Evolutionary conservation across 225 moss, liverwort and hornwort genomes (phyloP).

Genomic region (Asterella californica): DNA sequence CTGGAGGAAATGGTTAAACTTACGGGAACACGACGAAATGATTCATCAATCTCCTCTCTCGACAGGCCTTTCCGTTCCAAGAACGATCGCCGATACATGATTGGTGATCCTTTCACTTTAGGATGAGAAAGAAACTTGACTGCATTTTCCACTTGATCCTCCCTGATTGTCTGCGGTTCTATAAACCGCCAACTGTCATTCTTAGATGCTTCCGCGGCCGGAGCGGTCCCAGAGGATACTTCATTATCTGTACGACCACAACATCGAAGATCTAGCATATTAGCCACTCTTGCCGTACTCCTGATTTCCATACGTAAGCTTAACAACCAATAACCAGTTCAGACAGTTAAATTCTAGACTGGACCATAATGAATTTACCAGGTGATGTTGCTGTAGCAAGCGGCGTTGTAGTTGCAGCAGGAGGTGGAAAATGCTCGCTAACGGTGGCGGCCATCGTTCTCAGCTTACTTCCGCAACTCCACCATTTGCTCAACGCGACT

Average conservation of each 20-base stretch:
- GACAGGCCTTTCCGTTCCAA: constrained; percentile 86
- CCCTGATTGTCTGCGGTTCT: constrained; percentile 72
- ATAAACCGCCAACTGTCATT: constrained; percentile 68
- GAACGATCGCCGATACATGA: constrained; percentile 79
- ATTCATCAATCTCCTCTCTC: constrained; percentile 91
- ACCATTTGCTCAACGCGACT: constrained; percentile 10
- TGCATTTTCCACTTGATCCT: constrained; percentile 81
- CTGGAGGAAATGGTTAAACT: constrained; percentile 1
- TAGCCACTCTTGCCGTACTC: neutral
- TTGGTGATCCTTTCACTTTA: constrained; percentile 84
- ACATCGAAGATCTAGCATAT: neutral
- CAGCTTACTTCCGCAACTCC: constrained; percentile 21
- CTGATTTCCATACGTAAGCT: neutral
- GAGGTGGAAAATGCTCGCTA: constrained; percentile 20
- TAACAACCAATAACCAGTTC: neutral
- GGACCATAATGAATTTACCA: constrained; percentile 6
- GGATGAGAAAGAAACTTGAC: constrained; percentile 86
- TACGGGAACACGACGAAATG: constrained; percentile 85
- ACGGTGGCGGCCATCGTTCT: constrained; percentile 29
- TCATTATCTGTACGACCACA: neutral
- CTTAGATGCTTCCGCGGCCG: constrained; percentile 46
- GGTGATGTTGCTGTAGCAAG: neutral
- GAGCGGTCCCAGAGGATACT: neutral
- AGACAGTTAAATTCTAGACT: neutral
- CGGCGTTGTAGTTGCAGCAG: constrained; percentile 15